Conservation (phyloP, 305 asterid species). For the Solanum hybrid region DNA sequence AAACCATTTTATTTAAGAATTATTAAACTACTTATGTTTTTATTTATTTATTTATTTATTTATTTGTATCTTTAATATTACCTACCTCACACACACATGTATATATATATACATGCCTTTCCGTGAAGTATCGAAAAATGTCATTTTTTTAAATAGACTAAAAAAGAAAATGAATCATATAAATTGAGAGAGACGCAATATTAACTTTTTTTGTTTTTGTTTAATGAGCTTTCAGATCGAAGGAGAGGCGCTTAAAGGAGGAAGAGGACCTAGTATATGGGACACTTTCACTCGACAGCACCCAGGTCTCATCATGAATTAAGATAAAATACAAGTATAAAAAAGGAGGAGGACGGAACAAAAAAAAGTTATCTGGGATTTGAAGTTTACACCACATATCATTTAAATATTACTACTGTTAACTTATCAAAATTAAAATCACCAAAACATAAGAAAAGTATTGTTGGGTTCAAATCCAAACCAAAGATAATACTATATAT, state of each 20-base stretch:
- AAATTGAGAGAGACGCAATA: neutral
- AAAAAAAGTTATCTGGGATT: neutral
- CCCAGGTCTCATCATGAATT: slow-evolving; percentile 18
- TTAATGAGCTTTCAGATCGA: slow-evolving; percentile 18
- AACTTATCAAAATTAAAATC: too few relatives aligned
- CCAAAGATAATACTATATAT: neutral
- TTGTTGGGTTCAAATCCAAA: neutral
- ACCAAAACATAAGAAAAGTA: neutral
- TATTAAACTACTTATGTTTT: neutral
- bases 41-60: neutral
- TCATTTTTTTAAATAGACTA: too few relatives aligned
- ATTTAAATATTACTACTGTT: too few relatives aligned
- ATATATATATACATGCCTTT: neutral
- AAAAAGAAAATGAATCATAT: too few relatives aligned
- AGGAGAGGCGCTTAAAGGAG: slow-evolving; percentile 40
- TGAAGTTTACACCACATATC: neutral
- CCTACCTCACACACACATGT: neutral
- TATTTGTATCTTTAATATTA: neutral
- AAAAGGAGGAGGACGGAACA: neutral
- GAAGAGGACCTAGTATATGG: slow-evolving; percentile 48
- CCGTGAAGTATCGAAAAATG: too few relatives aligned
- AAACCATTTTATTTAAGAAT: too few relatives aligned
- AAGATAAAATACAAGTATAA: neutral
- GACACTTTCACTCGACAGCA: slow-evolving; percentile 29
- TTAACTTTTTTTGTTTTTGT: neutral